Percentiles rank a stretch among this genome's conserved stretches.
Evolutionary conservation across 2,329 filamentous ascomycete genomes (phyloP).

Genomic region (Juglanconis oblonga): DNA sequence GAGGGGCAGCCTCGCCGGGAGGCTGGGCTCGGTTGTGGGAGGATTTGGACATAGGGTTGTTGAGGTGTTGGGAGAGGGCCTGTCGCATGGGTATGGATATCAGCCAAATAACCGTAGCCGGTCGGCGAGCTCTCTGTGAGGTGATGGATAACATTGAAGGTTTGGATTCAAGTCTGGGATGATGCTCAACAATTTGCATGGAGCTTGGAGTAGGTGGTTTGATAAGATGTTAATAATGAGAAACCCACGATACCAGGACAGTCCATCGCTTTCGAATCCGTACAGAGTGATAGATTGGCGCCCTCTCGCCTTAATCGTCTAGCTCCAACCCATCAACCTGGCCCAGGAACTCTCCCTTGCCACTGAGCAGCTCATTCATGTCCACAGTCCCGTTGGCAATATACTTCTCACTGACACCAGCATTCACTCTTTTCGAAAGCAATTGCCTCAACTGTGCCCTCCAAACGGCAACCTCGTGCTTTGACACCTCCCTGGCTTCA

Average conservation of each 20-base stretch:
- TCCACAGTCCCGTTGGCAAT: constrained; percentile 83
- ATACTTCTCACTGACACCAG: constrained; percentile 85
- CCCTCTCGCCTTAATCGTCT: constrained; percentile 20
- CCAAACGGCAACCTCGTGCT: constrained; percentile 68
- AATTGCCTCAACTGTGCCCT: constrained; percentile 70
- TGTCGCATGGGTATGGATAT: neutral
- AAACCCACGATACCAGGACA: too few relatives aligned
- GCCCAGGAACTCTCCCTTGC: constrained; percentile 68
- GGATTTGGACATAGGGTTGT: neutral
- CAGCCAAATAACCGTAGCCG: neutral
- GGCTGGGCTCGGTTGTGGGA: constrained; percentile 1
- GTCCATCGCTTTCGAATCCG: too few relatives aligned
- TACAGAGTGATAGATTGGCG: neutral
- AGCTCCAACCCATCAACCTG: constrained; percentile 40
- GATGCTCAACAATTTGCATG: neutral
- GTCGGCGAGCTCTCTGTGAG: neutral
- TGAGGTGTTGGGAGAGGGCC: neutral
- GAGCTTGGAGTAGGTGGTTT: neutral
- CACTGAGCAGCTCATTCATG: constrained; percentile 65
- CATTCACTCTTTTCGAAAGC: constrained; percentile 72
- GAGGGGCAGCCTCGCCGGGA: neutral
- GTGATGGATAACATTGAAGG: neutral
- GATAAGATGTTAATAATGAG: too few relatives aligned
- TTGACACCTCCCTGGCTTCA: constrained; percentile 64
- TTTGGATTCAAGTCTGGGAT: neutral